phyloP scores from a whole-genome alignment of 371 early-diverging fungal species.

The Phascolomyces articulosus region DNA sequence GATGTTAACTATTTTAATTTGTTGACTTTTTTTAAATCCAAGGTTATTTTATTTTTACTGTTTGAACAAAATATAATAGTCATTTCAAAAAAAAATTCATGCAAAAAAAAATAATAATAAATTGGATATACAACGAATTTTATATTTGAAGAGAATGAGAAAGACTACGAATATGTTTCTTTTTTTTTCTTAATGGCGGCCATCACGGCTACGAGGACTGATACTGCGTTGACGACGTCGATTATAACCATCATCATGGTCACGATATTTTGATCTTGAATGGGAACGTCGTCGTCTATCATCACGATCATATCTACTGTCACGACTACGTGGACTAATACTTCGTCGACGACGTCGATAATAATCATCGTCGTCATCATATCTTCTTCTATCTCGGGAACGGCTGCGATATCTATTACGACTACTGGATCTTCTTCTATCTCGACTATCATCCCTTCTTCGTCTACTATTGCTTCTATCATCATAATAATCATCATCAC shows the following conservation, averaged over 20 bases:
- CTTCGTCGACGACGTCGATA: constrained; percentile 6
- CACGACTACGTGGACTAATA: not conserved
- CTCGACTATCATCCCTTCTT: not conserved
- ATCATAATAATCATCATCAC: constrained; percentile 3
- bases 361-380: constrained; percentile 11
- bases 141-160: not conserved
- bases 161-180: not conserved
- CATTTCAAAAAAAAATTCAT: too few species aligned
- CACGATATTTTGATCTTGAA: not conserved
- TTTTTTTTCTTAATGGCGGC: too few species aligned
- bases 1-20: too few species aligned
- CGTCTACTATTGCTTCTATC: not conserved
- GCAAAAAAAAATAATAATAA: too few species aligned
- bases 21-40: too few species aligned
- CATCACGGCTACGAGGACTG: too few species aligned
- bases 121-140: too few species aligned
- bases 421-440: not conserved
- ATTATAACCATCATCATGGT: too few species aligned
- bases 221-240: too few species aligned
- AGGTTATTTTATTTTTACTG: too few species aligned
- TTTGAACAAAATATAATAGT: too few species aligned
- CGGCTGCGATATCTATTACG: constrained; percentile 5
- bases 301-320: constrained; percentile 7
- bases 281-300: not conserved
- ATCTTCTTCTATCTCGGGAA: not conserved